These are phyloP conservation scores for Gynandropsis gynandra DNA, from an alignment of 345 rosid species.

Conservation along the genomic window DNA sequence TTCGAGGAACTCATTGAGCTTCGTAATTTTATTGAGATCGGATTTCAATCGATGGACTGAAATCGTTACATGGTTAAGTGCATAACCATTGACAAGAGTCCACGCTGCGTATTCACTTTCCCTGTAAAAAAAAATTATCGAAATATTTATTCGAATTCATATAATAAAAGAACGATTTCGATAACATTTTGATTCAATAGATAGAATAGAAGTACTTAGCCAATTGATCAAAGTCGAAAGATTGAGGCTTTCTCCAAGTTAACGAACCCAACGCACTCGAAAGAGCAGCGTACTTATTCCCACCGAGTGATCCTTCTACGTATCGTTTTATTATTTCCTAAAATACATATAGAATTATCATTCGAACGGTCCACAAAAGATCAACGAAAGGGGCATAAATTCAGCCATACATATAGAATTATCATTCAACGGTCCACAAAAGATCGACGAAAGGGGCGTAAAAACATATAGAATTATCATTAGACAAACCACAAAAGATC, in stretches of 20 bases:
- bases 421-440: too few species aligned
- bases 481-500: too few species aligned
- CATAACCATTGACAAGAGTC: slow-evolving; percentile 95
- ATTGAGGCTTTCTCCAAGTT: slow-evolving; percentile 68
- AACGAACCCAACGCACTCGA: slow-evolving; percentile 78
- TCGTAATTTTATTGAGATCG: slow-evolving; percentile 47
- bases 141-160: too few species aligned
- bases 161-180: slow-evolving; percentile 9
- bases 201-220: slow-evolving; percentile 44
- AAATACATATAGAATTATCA: slow-evolving; percentile 17
- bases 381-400: background rate
- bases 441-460: too few species aligned
- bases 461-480: too few species aligned
- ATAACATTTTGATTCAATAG: background rate
- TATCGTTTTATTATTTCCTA: slow-evolving; percentile 78
- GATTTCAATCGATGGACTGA: slow-evolving; percentile 75
- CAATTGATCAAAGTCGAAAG: slow-evolving; percentile 69
- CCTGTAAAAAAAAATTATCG: too few species aligned
- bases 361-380: background rate
- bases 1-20: slow-evolving; percentile 58
- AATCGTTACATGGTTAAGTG: slow-evolving; percentile 85
- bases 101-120: slow-evolving; percentile 99
- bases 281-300: slow-evolving; percentile 58
- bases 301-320: slow-evolving; percentile 34
- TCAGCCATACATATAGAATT: too few species aligned